A percentile compares a stretch with the other conserved stretches of the same genome.
These are phyloP conservation scores for Colletotrichum sp. DNA, from an alignment of 2,329 filamentous ascomycete species.

Conservation along the genomic window DNA sequence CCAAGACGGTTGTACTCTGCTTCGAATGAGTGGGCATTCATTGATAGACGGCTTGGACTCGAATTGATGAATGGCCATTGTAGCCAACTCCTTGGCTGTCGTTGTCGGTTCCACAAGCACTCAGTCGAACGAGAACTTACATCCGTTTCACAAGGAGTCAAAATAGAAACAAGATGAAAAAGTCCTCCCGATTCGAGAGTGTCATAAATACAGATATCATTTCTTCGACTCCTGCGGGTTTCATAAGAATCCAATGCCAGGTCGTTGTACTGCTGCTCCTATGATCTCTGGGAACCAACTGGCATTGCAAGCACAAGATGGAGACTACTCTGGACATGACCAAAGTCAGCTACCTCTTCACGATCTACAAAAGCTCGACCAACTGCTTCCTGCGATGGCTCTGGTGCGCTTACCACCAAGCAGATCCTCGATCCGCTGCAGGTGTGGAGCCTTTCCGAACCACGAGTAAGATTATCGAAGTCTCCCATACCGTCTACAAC, in stretches of 20 bases:
- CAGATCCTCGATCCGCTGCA: not conserved
- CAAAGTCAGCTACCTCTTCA: not conserved
- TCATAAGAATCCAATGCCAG: not conserved
- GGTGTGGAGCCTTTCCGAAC: fast-evolving
- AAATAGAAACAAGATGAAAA: not conserved
- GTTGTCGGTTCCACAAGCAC: not conserved
- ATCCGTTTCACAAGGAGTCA: not conserved
- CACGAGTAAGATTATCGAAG: fast-evolving
- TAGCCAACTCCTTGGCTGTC: too few species aligned
- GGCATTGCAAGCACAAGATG: not conserved
- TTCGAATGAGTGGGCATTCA: too few species aligned
- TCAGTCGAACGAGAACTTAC: too few species aligned
- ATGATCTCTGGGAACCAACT: fast-evolving
- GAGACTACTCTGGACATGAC: not conserved
- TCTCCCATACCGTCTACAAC: fast-evolving
- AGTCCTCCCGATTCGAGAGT: not conserved
- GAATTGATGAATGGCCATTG: too few species aligned
- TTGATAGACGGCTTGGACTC: too few species aligned
- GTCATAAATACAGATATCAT: not conserved
- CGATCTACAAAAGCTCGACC: not conserved
- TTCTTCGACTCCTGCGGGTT: not conserved
- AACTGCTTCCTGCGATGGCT: not conserved
- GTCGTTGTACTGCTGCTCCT: not conserved
- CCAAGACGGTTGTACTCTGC: too few species aligned
- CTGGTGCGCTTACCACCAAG: not conserved